phyloP scores from a whole-genome alignment of 805 yeast species.

The Ogataea allantospora region DNA sequence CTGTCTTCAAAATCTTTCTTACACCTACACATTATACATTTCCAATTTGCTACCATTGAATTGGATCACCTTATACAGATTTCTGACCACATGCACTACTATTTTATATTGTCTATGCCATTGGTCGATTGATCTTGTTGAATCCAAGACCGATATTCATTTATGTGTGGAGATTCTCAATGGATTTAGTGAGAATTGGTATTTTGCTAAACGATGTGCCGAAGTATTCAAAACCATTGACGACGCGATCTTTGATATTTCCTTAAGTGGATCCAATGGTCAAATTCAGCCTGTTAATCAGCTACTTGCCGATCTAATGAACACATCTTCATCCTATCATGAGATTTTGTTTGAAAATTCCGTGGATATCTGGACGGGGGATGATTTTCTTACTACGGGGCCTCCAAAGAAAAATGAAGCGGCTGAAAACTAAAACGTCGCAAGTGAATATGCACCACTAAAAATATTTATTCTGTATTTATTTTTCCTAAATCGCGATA shows the following conservation, averaged over 20 bases:
- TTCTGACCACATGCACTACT: constrained; percentile 47
- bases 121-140: constrained; percentile 45
- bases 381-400: constrained; percentile 20
- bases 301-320: constrained; percentile 40
- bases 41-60: constrained; percentile 45
- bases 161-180: constrained; percentile 45
- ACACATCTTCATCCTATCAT: constrained; percentile 43
- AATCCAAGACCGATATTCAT: constrained; percentile 45
- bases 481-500: constrained; percentile 4
- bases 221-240: constrained; percentile 44
- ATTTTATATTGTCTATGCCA: constrained; percentile 46
- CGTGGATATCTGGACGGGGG: constrained; percentile 45
- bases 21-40: constrained; percentile 44
- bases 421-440: not conserved
- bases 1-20: constrained; percentile 44
- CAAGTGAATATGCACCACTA: not conserved
- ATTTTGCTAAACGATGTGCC: constrained; percentile 43
- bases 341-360: constrained; percentile 46
- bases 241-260: constrained; percentile 45
- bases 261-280: constrained; percentile 35
- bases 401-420: not conserved
- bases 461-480: constrained; percentile 1
- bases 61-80: constrained; percentile 49
- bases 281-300: constrained; percentile 39
- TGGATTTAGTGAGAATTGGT: constrained; percentile 47